Conservation (phyloP, 2,329 filamentous ascomycete genomes). For the Botrytis hyacinthi region DNA sequence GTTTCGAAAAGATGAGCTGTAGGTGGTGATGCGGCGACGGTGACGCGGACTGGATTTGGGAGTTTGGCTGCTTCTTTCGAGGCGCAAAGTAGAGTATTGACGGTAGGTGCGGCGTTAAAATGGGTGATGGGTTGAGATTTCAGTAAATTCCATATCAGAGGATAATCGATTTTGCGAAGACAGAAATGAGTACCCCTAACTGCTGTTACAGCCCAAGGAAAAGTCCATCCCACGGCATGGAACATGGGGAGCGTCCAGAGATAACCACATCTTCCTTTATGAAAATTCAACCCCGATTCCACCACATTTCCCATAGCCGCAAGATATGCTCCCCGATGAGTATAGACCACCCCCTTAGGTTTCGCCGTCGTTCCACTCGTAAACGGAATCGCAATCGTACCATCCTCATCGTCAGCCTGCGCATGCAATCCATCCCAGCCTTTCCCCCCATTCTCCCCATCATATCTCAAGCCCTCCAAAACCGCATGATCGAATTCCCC, state of each 20-base stretch:
- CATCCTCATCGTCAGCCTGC: conserved; percentile 72
- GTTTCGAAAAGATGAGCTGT: conserved; percentile 88
- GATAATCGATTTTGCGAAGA: conserved; percentile 91
- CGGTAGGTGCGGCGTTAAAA: conserved; percentile 93
- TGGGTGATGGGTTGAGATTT: conserved; percentile 88
- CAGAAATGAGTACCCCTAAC: conserved; percentile 95
- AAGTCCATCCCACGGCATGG: conserved; percentile 63
- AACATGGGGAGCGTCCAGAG: conserved; percentile 92
- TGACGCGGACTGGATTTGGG: conserved; percentile 72
- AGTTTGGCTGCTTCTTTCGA: conserved; percentile 71
- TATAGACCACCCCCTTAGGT: conserved; percentile 92
- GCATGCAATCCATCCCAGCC: conserved; percentile 77
- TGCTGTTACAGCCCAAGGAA: conserved; percentile 89
- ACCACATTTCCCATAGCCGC: conserved; percentile 82
- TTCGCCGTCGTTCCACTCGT: conserved; percentile 89
- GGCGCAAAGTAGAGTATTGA: conserved; percentile 89
- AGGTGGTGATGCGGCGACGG: conserved; percentile 88
- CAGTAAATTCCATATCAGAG: conserved; percentile 83
- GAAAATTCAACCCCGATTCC: conserved; percentile 78
- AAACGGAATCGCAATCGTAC: conserved; percentile 82
- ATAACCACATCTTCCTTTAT: conserved; percentile 70
- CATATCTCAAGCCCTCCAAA: conserved; percentile 73
- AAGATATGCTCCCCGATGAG: conserved; percentile 83
- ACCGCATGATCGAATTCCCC: conserved; percentile 83
- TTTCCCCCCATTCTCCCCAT: conserved; percentile 59